Evolutionary conservation across 164 flowering plant genomes (phyloP).

Genomic region (Annona cherimola): DNA sequence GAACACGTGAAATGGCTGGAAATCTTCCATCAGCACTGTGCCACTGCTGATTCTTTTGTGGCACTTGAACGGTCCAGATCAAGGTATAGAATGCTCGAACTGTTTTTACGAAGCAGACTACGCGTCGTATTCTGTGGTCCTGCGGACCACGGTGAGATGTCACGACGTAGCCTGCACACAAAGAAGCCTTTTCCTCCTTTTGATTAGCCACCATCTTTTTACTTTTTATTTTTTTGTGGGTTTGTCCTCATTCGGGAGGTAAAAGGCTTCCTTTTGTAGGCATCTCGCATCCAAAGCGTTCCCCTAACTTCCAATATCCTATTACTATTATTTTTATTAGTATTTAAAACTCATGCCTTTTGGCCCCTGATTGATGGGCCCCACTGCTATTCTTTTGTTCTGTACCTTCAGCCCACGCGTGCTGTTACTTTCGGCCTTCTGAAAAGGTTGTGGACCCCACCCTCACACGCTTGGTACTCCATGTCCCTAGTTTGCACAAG

Average conservation of each 20-base stretch:
- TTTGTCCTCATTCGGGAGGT: background rate
- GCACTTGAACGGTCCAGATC: background rate
- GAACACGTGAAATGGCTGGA: background rate
- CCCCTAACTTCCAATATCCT: no score
- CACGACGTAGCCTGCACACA: background rate
- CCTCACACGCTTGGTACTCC: no score
- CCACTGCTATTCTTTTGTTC: no score
- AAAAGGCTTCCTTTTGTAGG: background rate
- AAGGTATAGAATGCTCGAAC: no score
- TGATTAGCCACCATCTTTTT: background rate
- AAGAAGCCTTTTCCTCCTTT: background rate
- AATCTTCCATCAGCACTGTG: background rate
- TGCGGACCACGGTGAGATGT: background rate
- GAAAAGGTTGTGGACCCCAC: no score
- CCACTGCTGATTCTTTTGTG: background rate
- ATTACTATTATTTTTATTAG: no score
- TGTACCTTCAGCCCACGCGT: no score
- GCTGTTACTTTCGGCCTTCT: no score
- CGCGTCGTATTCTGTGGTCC: background rate
- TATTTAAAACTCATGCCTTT: no score
- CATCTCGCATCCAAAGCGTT: no score
- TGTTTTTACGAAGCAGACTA: background rate
- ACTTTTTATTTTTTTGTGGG: background rate
- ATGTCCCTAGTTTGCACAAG: no score
- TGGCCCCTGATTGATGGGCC: no score